Evolutionary conservation across 1,139 yeast species (phyloP), one percentile per base, ranked within the genome.

Genomic region (Geotrichum europaeum): DNA sequence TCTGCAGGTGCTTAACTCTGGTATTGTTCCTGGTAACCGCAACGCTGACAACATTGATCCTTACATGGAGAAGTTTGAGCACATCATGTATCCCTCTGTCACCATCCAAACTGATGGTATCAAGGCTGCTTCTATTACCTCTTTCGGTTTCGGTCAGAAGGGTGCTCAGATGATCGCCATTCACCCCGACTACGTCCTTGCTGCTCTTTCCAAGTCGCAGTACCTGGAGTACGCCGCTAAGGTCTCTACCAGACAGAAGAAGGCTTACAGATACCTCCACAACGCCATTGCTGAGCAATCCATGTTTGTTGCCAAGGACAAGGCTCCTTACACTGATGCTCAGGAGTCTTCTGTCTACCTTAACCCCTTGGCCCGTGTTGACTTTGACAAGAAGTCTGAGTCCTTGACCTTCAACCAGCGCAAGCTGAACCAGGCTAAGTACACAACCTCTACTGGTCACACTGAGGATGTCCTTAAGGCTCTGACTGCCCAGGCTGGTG

Each of bases 61-160:
- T 72, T 75, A 81, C 49, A 81, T 94, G 75, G 90, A 90, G 78
- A 83, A 89, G 72, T 92, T 78, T 73, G 96, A 91, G 70, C 86
- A 88, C 75, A 90, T 94, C 67, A 84, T 94, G 76, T 94, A 86
- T 83, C 98, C 99, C 75, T 89, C 97, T 30, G 88, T 95, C 77
- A 81, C 96, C 50, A 83, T 94, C 71, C 89, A 89, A 79, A 94
- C 99, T 59, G 96, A 91, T 75, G 99, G 99, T 76, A 83, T 94
- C 73, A 94, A 92, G 82, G 99, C 99, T 63, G 96, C 89, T 61
- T 89, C 97, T 51, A 85, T 94, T 59, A 94, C 98, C 13, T 94
- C 99, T 7, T 94, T 94, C 75, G 99, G 99, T 75, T 94, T 94
- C 76, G 99, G 99, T 75, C 99, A 94, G 81, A 94, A 94, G 83